Base-by-base conservation (phyloP, 1,284 basidiomycete species). In the Pterula multifida region DNA sequence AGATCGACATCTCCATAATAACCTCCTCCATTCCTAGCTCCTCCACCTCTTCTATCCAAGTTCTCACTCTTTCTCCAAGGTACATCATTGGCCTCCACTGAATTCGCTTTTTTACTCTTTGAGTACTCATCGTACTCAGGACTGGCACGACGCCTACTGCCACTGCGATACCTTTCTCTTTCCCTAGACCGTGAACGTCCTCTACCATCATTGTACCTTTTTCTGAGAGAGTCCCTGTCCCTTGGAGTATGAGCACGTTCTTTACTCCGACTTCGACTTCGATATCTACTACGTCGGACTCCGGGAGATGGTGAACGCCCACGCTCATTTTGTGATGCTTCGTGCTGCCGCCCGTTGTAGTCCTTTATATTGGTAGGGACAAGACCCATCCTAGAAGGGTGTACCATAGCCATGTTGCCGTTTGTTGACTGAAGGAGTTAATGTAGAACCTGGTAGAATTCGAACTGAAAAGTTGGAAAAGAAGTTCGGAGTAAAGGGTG, bases 351-450 rank as follows among this genome's bases (percentile, higher is more conserved):
- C 21, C 3, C 39, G 35, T 57, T 53, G 12, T 49, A 25, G 15
- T 58, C 54, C 28, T 54, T 65, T 15, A 60, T 49, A 28, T 65
- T 64, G 50, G 69, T 68, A 15, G 72, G 71, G 23, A 75, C 70
- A 3, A 76, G 62, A 12, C 63, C 69, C 60, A 75, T 56, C 36
- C 73, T 70, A 15, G 73, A 75, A 4, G 73, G 73, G 53, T 75
- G 73, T 12, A 75, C 62, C 26, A 70, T 73, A 19, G 74, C 73
- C 73, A 75, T 75, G 4, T 32, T 32, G 28, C 6, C 6, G 28
- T 32, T 32, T 15, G 28, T 32, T 32, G 28, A 15, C 28, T 32
- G 6, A 32, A 32, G 15, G 15, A 32, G 15, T 32, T 32, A 32
- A 32, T 32, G 28, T 32, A 6, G 6, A 32, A 32, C 28, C 28